Evolutionary conservation across 1,284 basidiomycete genomes (phyloP), one percentile per base, ranked within the genome.

Genomic region (Puccinia hordei): DNA sequence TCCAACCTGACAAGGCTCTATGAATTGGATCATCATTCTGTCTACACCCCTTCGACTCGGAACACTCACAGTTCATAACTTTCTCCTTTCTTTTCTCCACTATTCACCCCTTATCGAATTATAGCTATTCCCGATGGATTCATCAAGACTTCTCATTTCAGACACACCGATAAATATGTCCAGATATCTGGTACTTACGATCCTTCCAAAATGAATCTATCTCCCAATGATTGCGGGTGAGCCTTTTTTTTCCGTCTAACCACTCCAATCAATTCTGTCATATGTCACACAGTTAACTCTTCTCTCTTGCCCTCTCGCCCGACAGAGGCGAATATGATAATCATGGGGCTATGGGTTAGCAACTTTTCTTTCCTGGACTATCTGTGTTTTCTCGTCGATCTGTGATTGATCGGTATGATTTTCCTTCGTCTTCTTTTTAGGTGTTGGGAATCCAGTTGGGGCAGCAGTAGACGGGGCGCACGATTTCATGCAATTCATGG

Each of bases 131-230:
- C 84, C 0, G 84, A 84, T 46, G 83, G 83, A 8, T 83, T 85
- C 44, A 83, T 85, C 76, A 82, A 82, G 80, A 83, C 84, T 24
- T 83, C 84, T 0, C 84, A 85, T 63, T 85, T 83, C 66, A 81
- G 83, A 51, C 76, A 79, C 8, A 83, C 83, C 3, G 71, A 82
- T 5, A 53, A 81, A 30, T 85, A 84, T 73, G 66, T 83, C 1
- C 82, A 83, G 76, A 83, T 84, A 61, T 80, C 82, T 41, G 84
- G 84, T 22, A 83, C 83, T 12, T 85, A 83, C 71, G 81, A 84
- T 49, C 83, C 84, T 38, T 81, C 82, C 1, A 78, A 83, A 38
- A 84, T 85, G 84, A 84, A 84, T 61, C 80, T 85, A 4, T 82
- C 82, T 49, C 65, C 55, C 12, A 82, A 82, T 80, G 84, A 85